Base-by-base conservation (phyloP, 805 yeast genomes). In the Debaryomyces maramus region DNA sequence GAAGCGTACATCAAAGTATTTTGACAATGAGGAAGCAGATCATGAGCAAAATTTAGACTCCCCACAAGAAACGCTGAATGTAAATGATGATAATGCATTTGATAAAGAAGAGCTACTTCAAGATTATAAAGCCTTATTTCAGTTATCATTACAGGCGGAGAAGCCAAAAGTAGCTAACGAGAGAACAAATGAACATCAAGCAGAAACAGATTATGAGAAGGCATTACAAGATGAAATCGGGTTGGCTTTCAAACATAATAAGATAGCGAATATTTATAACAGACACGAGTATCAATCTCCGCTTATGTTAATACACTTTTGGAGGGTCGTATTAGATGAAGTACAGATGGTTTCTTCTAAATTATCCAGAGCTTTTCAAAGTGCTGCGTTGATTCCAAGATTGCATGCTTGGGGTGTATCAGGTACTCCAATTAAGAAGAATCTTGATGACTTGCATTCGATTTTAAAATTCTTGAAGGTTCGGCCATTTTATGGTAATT, bases 371-470 rank as follows among this genome's bases (percentile, higher is more conserved):
- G 88, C 93, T 1, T 88, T 96, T 15, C 80, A 77, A 41, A 86
- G 89, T 41, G 88, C 96, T 0, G 70, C 85, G 2, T 65, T 86
- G 26, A 77, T 93, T 18, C 91, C 96, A 4, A 71, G 96, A 38
- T 77, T 80, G 33, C 97, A 93, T 63, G 81, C 96, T 0, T 93
- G 98, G 98, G 97, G 96, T 11, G 97, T 90, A 0, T 87, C 96
- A 1, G 99, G 99, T 5, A 93, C 99, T 0, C 95, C 97, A 0
- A 83, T 89, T 11, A 80, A 82, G 47, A 77, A 76, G 45, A 73
- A 78, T 28, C 61, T 85, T 30, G 58, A 70, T 22, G 97, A 91
- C 59, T 68, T 90, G 34, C 79, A 76, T 32, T 84, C 95, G 0
- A 71, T 88, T 4, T 56, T 90, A 23, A 73, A 78, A 10, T 91